These are phyloP conservation scores for Cryphonectria naterciae DNA, from an alignment of 2,329 filamentous ascomycete species.

Conservation along the genomic window DNA sequence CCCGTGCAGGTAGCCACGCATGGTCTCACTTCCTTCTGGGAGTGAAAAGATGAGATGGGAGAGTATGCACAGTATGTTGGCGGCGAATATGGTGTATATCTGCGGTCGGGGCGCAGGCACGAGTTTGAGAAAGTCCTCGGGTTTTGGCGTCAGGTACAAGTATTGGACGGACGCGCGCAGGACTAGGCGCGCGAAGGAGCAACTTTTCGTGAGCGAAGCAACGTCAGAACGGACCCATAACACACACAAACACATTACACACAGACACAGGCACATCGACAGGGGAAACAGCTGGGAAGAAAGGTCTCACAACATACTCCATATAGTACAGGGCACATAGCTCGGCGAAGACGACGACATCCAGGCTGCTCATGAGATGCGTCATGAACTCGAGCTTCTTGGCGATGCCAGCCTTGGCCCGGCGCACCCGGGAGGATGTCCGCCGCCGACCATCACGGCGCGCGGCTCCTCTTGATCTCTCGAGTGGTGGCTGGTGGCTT, in stretches of 20 bases:
- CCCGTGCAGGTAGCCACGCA: conserved; percentile 68
- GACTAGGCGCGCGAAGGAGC: conserved; percentile 66
- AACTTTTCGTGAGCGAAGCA: conserved; percentile 47
- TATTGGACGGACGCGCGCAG: conserved; percentile 63
- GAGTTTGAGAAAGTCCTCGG: conserved; percentile 58
- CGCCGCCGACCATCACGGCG: conserved; percentile 24
- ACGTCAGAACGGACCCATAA: conserved; percentile 19
- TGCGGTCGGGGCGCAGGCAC: conserved; percentile 61
- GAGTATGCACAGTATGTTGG: conserved; percentile 64
- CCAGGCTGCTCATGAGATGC: conserved; percentile 63
- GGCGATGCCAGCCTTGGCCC: conserved; percentile 42
- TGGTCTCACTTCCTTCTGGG: conserved; percentile 61
- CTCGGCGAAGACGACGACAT: conserved; percentile 67
- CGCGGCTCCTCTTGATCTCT: conserved; percentile 10
- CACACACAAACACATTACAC: too few species aligned
- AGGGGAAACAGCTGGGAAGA: background rate
- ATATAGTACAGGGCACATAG: conserved; percentile 70
- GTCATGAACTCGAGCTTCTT: conserved; percentile 66
- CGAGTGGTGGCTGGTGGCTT: conserved; percentile 10
- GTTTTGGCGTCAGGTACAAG: conserved; percentile 66
- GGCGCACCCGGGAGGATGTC: conserved; percentile 28
- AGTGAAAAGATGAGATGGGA: conserved; percentile 61
- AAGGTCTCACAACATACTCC: conserved; percentile 57
- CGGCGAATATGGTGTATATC: conserved; percentile 60
- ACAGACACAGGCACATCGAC: background rate